A percentile compares a stretch with the other conserved stretches of the same genome.
Evolutionary conservation across 208 protist genomes (phyloP).

Genomic region (Acanthamoeba healyi): DNA sequence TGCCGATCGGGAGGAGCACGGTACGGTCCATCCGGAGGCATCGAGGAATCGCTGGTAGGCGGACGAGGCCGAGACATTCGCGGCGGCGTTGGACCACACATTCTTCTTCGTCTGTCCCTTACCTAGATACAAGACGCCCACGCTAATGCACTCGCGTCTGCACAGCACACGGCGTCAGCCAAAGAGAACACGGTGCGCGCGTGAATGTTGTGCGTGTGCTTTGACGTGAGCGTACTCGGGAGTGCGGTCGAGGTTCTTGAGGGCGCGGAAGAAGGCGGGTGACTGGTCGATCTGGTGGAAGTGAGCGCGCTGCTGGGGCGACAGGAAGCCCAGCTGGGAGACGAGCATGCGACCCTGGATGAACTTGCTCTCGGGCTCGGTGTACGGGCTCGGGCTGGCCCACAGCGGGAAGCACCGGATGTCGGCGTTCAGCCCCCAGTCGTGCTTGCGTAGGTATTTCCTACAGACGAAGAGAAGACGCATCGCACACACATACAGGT

Average conservation of each 20-base stretch:
- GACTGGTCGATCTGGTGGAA: conserved; percentile 59
- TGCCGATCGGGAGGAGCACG: too few species aligned
- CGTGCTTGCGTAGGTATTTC: conserved; percentile 22
- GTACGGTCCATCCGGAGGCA: conserved; percentile 53
- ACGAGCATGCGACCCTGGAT: conserved; percentile 43
- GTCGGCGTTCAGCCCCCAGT: conserved; percentile 13
- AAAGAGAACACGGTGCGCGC: background rate
- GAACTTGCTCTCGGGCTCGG: conserved; percentile 10
- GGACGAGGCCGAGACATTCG: background rate
- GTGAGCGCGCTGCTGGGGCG: background rate
- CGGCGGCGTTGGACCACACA: conserved; percentile 6
- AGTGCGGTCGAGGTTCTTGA: conserved; percentile 21
- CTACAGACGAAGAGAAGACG: background rate
- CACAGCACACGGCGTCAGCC: background rate
- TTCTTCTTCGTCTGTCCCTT: conserved; percentile 43
- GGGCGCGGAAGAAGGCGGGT: conserved; percentile 4
- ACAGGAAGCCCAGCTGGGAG: conserved; percentile 47
- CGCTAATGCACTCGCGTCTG: conserved; percentile 53
- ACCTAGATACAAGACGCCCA: conserved; percentile 37
- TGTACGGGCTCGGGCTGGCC: conserved; percentile 11
- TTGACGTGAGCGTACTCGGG: conserved; percentile 17
- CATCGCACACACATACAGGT: too few species aligned
- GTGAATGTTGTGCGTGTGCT: too few species aligned
- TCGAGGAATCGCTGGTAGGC: conserved; percentile 56
- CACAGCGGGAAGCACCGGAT: conserved; percentile 22